Evolutionary conservation across 1,284 basidiomycete species (phyloP).

Genomic region (Vanrija pseudolonga): DNA sequence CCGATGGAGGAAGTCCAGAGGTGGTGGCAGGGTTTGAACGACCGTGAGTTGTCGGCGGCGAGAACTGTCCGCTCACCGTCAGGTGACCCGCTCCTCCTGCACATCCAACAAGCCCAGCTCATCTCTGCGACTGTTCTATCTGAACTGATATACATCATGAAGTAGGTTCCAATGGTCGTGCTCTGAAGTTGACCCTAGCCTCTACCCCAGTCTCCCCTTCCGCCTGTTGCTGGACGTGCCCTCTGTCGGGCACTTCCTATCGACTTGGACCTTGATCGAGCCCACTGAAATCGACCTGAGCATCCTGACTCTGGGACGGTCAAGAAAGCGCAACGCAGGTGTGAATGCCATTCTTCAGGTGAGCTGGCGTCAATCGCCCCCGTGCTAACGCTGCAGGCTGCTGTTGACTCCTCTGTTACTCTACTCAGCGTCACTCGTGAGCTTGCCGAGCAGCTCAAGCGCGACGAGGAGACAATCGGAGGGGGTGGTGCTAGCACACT

Average conservation of each 20-base stretch:
- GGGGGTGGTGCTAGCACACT: constrained; percentile 25
- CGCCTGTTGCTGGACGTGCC: constrained; percentile 39
- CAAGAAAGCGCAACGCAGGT: constrained; percentile 11
- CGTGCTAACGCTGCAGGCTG: constrained; percentile 3
- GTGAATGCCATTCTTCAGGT: constrained; percentile 33
- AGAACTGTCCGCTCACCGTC: neutral
- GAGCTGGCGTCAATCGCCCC: neutral
- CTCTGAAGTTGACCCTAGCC: constrained; percentile 6
- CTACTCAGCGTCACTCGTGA: constrained; percentile 22
- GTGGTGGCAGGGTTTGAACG: constrained; percentile 25
- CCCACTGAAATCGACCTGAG: constrained; percentile 33
- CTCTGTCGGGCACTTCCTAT: constrained; percentile 27
- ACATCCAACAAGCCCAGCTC: constrained; percentile 38
- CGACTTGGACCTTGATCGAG: constrained; percentile 29
- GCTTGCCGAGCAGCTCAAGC: constrained; percentile 24
- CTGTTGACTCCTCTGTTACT: neutral
- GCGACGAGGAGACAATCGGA: constrained; percentile 26
- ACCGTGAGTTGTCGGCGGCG: constrained; percentile 11
- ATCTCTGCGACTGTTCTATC: constrained; percentile 24
- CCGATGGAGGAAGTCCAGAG: constrained; percentile 37
- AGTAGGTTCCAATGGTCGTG: constrained; percentile 22
- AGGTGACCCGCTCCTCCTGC: constrained; percentile 27
- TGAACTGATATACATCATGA: constrained; percentile 38
- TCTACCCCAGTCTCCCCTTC: constrained; percentile 26
- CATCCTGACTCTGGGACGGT: constrained; percentile 22